Evolutionary conservation across 176 grass and related monocot genomes (phyloP), one percentile per base, ranked within the genome.

Genomic region (Raddia guianensis): DNA sequence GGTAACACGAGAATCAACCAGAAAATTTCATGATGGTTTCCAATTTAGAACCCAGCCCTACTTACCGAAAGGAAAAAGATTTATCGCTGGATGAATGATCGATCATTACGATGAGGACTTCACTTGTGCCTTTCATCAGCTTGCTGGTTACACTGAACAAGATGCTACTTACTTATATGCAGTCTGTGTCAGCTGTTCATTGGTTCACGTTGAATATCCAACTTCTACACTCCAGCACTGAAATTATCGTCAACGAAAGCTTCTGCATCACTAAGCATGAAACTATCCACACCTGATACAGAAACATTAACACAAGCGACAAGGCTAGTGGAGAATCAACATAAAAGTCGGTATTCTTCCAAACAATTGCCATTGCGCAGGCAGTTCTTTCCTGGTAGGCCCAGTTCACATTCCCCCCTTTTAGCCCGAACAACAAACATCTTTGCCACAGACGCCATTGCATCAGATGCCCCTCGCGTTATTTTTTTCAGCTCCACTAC

Each of bases 131-230:
- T 72, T 82, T 27, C 37, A 82, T 9, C 68, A 73, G 33, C 68
- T 82, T 82, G 68, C 63, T 72, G 45, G 68, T 72, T 71, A 62
- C 79, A 49, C 79, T 61, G 55, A 52, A 70, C 32, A 12, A 50
- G 68, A 72, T 72, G 79, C 16, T 40, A 49, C 54, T 13, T 9
- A 49, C 11, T 15, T 69, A 61, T 7, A 12, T 8, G 10, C 68
- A 42, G 9, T 42, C 14, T 7, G 62, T 80, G 76, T 27, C 74
- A 46, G 16, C 16, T 34, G 48, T 40, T 32, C n/a, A 64, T 11
- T 80, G 82, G 63, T 58, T 76, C 76, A 49, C 42, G 73, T 48
- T 43, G 85, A 78, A 69, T 43, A 82, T 57, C 54, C 60, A 11
- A 3, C 51, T 51, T 81, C 53, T 19, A 0, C 72, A 12, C 40